A percentile compares a stretch with the other conserved stretches of the same genome.
These are phyloP conservation scores for Blepharisma undulans DNA, from an alignment of 169 alveolate species.

Conservation along the genomic window DNA sequence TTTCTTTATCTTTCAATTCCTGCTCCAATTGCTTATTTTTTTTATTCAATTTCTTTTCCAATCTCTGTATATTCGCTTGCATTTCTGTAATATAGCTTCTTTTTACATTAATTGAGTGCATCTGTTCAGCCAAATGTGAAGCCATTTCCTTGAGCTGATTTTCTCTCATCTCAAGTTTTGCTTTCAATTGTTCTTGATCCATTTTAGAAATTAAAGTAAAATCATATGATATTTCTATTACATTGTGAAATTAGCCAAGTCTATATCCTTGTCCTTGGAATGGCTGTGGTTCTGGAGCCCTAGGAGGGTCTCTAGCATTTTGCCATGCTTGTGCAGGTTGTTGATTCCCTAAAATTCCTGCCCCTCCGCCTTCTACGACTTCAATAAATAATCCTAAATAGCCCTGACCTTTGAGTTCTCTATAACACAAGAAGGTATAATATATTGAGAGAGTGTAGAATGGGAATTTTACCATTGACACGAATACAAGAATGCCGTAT, in stretches of 20 bases:
- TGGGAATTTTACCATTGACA: conserved; percentile 21
- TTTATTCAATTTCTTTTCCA: not conserved
- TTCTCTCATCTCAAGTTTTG: not conserved
- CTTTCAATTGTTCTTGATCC: not conserved
- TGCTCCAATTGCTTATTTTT: not conserved
- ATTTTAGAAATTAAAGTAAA: not conserved
- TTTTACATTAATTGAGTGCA: not conserved
- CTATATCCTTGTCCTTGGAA: conserved; percentile 24
- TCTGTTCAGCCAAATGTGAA: not conserved
- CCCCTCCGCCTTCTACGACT: not conserved
- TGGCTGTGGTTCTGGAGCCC: conserved; percentile 11
- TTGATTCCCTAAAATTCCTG: not conserved
- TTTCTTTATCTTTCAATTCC: conserved; percentile 1
- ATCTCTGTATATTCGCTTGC: not conserved
- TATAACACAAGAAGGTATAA: conserved; percentile 19
- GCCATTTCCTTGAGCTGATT: not conserved
- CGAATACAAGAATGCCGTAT: not conserved
- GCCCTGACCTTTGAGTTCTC: conserved; percentile 23
- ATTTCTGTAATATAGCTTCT: not conserved
- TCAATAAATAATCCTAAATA: conserved; percentile 8
- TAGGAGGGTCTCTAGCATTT: not conserved
- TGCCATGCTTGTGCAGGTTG: not conserved
- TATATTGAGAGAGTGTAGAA: conserved; percentile 18
- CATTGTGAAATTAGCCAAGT: conserved; percentile 1
- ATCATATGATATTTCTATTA: not conserved